phyloP scores from a whole-genome alignment of 805 yeast species.

The Monosporozyma siamensis region DNA sequence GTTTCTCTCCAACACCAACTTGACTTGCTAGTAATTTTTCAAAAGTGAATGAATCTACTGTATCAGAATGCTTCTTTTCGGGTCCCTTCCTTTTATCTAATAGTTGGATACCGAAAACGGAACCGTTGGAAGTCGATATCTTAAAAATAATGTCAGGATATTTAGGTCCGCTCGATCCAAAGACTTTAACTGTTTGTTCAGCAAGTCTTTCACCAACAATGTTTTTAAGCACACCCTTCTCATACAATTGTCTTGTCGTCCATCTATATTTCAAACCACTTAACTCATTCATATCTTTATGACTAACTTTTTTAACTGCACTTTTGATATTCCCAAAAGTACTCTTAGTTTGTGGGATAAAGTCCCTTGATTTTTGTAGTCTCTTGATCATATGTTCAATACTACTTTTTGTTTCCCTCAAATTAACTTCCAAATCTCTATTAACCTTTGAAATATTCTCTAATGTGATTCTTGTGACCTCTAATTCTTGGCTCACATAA shows the following conservation, averaged over 20 bases:
- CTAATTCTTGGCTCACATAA: conserved; percentile 39
- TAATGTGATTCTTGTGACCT: conserved; percentile 37
- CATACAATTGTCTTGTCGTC: conserved; percentile 64
- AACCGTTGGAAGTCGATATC: conserved; percentile 66
- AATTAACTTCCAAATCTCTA: conserved; percentile 33
- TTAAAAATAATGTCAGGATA: conserved; percentile 61
- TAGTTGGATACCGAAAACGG: conserved; percentile 58
- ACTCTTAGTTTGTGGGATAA: conserved; percentile 22
- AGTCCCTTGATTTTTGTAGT: conserved; percentile 34
- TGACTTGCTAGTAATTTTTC: conserved; percentile 67
- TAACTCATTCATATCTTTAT: conserved; percentile 20
- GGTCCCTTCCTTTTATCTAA: conserved; percentile 29
- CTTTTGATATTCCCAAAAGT: conserved; percentile 34
- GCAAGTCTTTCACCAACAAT: conserved; percentile 44
- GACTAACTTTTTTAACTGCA: conserved; percentile 31
- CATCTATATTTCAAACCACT: conserved; percentile 58
- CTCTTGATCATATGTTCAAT: conserved; percentile 44
- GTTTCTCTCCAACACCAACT: conserved; percentile 49
- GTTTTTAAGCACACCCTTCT: conserved; percentile 56
- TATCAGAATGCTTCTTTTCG: conserved; percentile 18
- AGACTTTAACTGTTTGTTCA: conserved; percentile 30
- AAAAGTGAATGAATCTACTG: conserved; percentile 45
- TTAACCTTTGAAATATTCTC: conserved; percentile 39
- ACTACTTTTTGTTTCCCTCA: conserved; percentile 36
- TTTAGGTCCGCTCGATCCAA: conserved; percentile 38